Evolutionary conservation across 768 basidiomycete genomes (phyloP), one percentile per base, ranked within the genome.

Genomic region (Grammothele lineata): DNA sequence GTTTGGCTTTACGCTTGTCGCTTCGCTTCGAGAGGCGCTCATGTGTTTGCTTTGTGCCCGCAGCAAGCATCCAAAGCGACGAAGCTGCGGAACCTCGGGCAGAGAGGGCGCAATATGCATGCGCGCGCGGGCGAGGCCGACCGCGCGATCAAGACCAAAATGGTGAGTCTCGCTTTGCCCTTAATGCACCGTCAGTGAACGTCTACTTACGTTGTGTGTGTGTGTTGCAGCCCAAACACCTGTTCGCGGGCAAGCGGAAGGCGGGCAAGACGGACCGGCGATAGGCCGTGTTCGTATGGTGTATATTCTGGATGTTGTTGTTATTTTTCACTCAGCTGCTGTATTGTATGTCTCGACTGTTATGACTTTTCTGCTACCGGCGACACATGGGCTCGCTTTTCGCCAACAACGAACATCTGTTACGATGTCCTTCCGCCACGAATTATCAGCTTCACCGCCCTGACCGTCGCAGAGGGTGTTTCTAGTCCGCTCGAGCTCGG

Each of bases 81-180:
- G 64, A 81, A 85, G 60, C 73, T 97, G 48, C 86, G 90, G 55
- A 89, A 91, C 59, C 78, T 95, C 45, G 85, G 85, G 5, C 92
- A 95, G 64, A 77, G 95, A 56, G 78, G 78, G 44, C 85, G 92
- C 50, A 95, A 95, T 65, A 81, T 82, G 74, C 75, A 83, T 36
- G 95, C 92, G 21, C 91, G 86, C 63, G 94, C 93, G 32, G 90
- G 89, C 48, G 95, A 99, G 76, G 74, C 80, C 48, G 92, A 94
- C 70, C 82, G 89, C 55, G 76, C 76, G 10, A 92, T 92, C 69
- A 77, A 71, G 61, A 76, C 75, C 53, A 91, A 91, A 76, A 91
- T 87, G 88, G 90, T 90, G 42, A 11, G 75, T 70, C 21, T 27
- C n/a, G n/a, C n/a, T n/a, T n/a, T n/a, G n/a, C n/a, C n/a, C n/a